Conservation (phyloP, 2,329 filamentous ascomycete species). For the Triangularia setosa region DNA sequence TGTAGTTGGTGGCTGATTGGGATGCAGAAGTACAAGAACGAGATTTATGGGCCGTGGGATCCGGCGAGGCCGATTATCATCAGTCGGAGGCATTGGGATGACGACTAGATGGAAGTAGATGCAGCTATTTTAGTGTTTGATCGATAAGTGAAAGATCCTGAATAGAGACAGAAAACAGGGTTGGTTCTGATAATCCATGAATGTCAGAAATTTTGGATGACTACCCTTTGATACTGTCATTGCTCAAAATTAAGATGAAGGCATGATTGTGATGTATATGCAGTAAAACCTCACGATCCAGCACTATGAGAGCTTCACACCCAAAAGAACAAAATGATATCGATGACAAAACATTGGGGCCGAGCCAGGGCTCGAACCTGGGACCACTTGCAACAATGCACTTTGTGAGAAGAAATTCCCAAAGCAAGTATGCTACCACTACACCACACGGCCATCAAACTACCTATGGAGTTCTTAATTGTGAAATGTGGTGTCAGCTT, state of each 20-base stretch:
- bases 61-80: conserved; percentile 85
- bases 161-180: neutral
- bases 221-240: too few species aligned
- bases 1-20: conserved; percentile 98
- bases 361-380: neutral
- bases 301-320: too few species aligned
- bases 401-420: neutral
- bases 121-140: neutral
- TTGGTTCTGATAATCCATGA: too few species aligned
- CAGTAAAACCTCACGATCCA: too few species aligned
- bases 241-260: too few species aligned
- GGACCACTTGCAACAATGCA: neutral
- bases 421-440: neutral
- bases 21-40: conserved; percentile 97
- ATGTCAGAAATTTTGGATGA: too few species aligned
- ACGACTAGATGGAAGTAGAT: conserved; percentile 32
- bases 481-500: neutral
- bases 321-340: too few species aligned
- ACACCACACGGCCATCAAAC: neutral
- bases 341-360: neutral
- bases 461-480: neutral
- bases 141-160: neutral
- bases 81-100: conserved; percentile 56
- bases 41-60: conserved; percentile 97
- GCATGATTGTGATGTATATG: too few species aligned